Evolutionary conservation across 352 stramenopile genomes (phyloP).

Genomic region (Saprolegnia diclina): DNA sequence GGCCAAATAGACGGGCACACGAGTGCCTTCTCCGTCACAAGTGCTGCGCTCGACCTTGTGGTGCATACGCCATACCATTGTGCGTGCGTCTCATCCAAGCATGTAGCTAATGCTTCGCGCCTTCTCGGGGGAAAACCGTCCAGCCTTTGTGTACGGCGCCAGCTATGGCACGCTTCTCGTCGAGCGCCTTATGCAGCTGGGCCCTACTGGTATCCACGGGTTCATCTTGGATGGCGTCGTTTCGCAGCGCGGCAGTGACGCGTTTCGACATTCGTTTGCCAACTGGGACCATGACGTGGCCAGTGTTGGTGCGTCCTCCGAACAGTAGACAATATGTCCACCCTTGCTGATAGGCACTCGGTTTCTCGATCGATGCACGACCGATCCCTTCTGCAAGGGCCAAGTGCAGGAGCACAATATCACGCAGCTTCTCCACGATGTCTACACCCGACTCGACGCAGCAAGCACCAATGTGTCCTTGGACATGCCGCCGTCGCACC

Average conservation of each 20-base stretch:
- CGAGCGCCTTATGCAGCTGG: constrained; percentile 39
- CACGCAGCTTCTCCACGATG: constrained; percentile 38
- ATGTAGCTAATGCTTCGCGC: not conserved
- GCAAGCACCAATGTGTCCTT: constrained; percentile 38
- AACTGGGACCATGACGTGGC: constrained; percentile 76
- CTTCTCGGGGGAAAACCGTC: not conserved
- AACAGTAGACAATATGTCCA: too few species aligned
- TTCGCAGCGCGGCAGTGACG: constrained; percentile 34
- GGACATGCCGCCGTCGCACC: constrained; percentile 57
- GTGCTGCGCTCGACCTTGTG: constrained; percentile 53
- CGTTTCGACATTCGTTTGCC: constrained; percentile 37
- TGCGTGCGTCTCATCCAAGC: constrained; percentile 24
- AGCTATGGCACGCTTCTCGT: constrained; percentile 32
- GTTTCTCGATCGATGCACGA: constrained; percentile 51
- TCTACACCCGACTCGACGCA: constrained; percentile 54
- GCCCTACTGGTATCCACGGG: constrained; percentile 6
- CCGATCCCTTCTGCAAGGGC: constrained; percentile 51
- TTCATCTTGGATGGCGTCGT: constrained; percentile 40
- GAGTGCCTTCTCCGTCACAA: constrained; percentile 63
- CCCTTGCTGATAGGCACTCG: constrained; percentile 34
- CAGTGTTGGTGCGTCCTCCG: constrained; percentile 37
- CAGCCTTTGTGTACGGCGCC: not conserved
- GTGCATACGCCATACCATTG: constrained; percentile 39
- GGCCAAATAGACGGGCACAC: constrained; percentile 45
- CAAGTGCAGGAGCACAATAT: constrained; percentile 52